Base-by-base conservation (phyloP, 2,329 filamentous ascomycete genomes). In the Phaeosphaeria sp. region DNA sequence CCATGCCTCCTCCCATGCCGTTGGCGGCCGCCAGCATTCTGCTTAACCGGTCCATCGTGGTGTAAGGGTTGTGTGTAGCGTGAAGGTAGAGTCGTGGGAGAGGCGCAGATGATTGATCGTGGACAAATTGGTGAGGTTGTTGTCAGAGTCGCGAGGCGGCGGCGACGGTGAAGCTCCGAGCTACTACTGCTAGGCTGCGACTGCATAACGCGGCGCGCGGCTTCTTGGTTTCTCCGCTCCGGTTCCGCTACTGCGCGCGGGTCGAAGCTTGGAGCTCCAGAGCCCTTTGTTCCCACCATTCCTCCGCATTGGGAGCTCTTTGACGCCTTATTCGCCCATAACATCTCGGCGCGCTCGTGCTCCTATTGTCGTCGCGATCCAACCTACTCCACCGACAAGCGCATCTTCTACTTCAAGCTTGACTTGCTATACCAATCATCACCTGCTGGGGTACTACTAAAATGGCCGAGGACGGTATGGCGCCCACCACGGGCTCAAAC, bases 1-100 rank as follows among this genome's bases (percentile, higher is more conserved):
- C 85, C 83, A 91, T 89, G 69, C n/a, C n/a, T n/a, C 89, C 88
- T 69, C 87, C 86, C 77, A 79, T 87, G 76, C 83, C 82, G 73
- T 87, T 85, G 72, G 91, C 91, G 66, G 86, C 86, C 64, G 90
- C 89, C 69, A 97, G 86, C 88, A 97, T 90, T 77, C 91, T 88
- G 81, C 91, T 93, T 79, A 97, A 89, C 77, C 94, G 89, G 77
- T 98, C 94, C 94, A 97, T 98, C 58, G 53, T 63, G 65, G 44
- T 48, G 39, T 42, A 13, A 7, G 33, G 15, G 46, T 50, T 53
- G 36, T 54, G 40, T n/a, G 50, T 40, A 40, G 11, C 21, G 44
- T 24, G 13, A 18, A 17, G 39, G 43, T 27, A 11, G 22, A 15
- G 44, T 27, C 18, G 44, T 6, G 50, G 24, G 45, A 30, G 45